Evolutionary conservation across 495 filamentous ascomycete species (phyloP).

Genomic region (Penicillium pancosmium): DNA sequence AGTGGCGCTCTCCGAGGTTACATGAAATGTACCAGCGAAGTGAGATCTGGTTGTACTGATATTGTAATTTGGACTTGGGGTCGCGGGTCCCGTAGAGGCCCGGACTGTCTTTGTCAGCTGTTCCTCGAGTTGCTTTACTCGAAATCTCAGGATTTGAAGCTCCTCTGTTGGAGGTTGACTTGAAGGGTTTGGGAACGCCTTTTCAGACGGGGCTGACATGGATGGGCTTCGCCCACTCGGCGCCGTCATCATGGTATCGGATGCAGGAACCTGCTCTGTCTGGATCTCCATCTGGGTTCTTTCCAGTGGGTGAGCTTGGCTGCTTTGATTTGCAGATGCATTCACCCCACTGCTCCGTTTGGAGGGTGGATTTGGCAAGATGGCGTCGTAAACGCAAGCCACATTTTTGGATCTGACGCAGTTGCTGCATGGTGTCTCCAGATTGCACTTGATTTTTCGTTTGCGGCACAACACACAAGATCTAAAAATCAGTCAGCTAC

Average conservation of each 20-base stretch:
- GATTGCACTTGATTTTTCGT: constrained; percentile 56
- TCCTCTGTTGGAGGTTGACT: constrained; percentile 34
- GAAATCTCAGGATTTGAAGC: constrained; percentile 37
- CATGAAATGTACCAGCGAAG: constrained; percentile 31
- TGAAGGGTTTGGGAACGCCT: neutral
- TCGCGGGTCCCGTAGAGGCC: constrained; percentile 8
- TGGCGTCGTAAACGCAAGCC: constrained; percentile 42
- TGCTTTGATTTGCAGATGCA: neutral
- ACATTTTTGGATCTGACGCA: constrained; percentile 48
- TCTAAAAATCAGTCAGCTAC: constrained; percentile 10
- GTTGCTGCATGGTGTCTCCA: constrained; percentile 52
- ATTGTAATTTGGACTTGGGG: constrained; percentile 21
- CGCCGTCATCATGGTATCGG: no score
- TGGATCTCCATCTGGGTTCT: no score
- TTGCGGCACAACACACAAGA: constrained; percentile 49
- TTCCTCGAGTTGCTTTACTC: constrained; percentile 50
- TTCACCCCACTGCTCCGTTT: neutral
- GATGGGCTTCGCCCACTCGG: no score
- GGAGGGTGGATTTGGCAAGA: constrained; percentile 15
- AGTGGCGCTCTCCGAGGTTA: constrained; percentile 25
- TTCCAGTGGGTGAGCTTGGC: neutral
- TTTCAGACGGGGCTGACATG: no score
- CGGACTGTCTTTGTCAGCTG: constrained; percentile 35
- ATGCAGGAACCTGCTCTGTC: no score
- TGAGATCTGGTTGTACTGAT: constrained; percentile 30